A percentile compares a stretch with the other conserved stretches of the same genome.
Evolutionary conservation across 352 stramenopile genomes (phyloP).

Genomic region (Thraustochytrium sp.): DNA sequence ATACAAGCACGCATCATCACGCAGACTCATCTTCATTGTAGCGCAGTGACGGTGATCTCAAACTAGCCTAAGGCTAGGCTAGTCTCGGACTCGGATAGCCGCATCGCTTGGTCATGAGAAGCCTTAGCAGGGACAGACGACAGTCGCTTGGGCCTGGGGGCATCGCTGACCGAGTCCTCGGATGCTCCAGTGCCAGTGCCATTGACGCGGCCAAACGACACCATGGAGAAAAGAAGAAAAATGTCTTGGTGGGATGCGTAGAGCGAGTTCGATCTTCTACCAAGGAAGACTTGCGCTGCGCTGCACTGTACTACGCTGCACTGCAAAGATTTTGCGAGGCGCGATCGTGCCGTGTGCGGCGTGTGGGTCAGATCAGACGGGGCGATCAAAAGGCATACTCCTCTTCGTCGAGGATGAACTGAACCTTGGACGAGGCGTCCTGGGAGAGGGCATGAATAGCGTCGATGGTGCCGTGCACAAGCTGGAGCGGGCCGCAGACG

Average conservation of each 20-base stretch:
- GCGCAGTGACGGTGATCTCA: too few relatives aligned
- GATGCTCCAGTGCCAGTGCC: too few relatives aligned
- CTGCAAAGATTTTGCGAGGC: background rate
- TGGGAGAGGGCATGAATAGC: background rate
- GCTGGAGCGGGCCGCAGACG: background rate
- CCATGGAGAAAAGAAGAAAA: background rate
- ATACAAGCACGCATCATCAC: too few relatives aligned
- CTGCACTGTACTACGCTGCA: background rate
- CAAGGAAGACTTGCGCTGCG: background rate
- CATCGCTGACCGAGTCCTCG: too few relatives aligned
- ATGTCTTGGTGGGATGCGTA: background rate
- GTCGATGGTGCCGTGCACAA: background rate
- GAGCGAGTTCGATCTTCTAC: background rate
- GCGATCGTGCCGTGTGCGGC: background rate
- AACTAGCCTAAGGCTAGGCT: too few relatives aligned
- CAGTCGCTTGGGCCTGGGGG: too few relatives aligned
- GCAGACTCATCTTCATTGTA: too few relatives aligned
- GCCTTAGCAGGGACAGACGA: too few relatives aligned
- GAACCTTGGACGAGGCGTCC: background rate
- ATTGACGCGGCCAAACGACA: too few relatives aligned
- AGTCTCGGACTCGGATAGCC: too few relatives aligned
- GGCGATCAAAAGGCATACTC: constrained; percentile 9
- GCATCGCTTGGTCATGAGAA: too few relatives aligned
- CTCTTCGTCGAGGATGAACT: constrained; percentile 19
- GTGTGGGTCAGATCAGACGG: background rate